Base-by-base conservation (phyloP, 2,329 filamentous ascomycete genomes). In the Cadophora sp. region DNA sequence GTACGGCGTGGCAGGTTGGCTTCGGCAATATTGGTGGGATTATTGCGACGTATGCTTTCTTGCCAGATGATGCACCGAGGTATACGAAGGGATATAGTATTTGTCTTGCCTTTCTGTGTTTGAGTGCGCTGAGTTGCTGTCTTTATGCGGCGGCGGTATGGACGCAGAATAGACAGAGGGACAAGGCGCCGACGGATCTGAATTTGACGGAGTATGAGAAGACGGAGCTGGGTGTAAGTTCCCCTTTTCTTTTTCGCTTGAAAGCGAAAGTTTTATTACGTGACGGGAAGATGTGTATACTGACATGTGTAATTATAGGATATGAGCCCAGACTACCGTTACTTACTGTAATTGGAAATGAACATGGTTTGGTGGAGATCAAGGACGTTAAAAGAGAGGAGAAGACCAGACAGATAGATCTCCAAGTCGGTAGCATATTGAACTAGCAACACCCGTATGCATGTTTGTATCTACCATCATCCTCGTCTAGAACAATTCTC, bases 1-100 rank as follows among this genome's bases (percentile, higher is more conserved):
- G 91, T 14, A 87, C 87, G 9, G 92, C 90, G 0, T 94, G 90
- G 90, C 91, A 94, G 78, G 84, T 94, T 53, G 90, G 90, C 0
- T 93, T 94, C 72, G 92, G 92, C 12, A 94, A 94, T 74, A 88
- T 93, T 46, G 92, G 92, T 51, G 92, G 92, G 29, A 93, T 94
- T 75, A 90, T 94, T 69, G 86, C 92, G 14, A 92, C 91, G 0
- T 94, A 89, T 79, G 82, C 87, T 1, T 93, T 93, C 78, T 76
- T 92, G 22, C 77, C 80, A 27, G 85, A 82, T 63, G 93, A 97
- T 77, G 86, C 86, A 1, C 92, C 92, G 0, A 75, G 80, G 56
- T 97, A 91, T 79, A 86, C 82, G 7, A 88, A 85, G 0, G 94
- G 94, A 0, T 97, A 96, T 79, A 86, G 85, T 64, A 93, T 97